Conservation (phyloP, 2,329 filamentous ascomycete species). For the Sporothrix phasma region DNA sequence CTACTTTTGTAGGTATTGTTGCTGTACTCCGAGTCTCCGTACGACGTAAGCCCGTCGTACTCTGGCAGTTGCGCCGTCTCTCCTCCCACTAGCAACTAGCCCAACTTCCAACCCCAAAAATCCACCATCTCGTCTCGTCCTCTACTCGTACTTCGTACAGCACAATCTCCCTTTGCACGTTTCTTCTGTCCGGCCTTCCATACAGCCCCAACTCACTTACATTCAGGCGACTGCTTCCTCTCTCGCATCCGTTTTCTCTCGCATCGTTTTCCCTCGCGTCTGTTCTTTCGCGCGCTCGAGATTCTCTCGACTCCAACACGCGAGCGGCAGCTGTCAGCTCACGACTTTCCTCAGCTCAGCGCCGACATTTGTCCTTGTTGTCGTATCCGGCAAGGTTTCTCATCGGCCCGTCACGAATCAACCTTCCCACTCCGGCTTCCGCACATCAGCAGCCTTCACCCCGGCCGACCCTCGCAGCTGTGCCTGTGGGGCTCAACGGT, state of each 20-base stretch:
- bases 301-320: background rate
- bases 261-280: background rate
- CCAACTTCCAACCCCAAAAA: too few species aligned
- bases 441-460: background rate
- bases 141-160: background rate
- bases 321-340: background rate
- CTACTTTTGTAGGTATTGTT: too few species aligned
- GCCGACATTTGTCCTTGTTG: background rate
- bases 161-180: background rate
- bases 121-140: too few species aligned
- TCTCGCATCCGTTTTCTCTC: too few species aligned
- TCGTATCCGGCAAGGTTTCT: background rate
- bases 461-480: background rate
- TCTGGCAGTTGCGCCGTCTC: too few species aligned
- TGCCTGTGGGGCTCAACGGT: background rate
- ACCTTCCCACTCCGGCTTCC: background rate
- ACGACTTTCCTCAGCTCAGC: too few species aligned
- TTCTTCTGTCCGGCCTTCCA: background rate
- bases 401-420: background rate
- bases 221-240: background rate
- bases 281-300: background rate
- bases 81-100: too few species aligned
- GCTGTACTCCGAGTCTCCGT: too few species aligned
- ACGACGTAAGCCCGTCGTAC: too few species aligned
- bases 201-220: background rate